phyloP scores from a whole-genome alignment of 2,329 filamentous ascomycete genomes.

The Sporothrix curviconia region DNA sequence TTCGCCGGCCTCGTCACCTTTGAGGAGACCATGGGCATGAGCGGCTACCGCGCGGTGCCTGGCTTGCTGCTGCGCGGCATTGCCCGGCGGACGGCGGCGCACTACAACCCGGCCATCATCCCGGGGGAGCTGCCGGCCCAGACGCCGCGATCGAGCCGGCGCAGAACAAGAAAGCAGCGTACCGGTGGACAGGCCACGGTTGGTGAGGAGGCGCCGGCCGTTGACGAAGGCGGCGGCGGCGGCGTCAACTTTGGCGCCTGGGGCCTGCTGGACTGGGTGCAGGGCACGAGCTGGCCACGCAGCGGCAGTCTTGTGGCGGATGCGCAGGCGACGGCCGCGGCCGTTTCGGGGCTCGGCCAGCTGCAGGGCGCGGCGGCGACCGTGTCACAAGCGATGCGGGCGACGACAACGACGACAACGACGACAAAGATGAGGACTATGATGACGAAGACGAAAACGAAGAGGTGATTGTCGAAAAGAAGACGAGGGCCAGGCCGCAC shows the following conservation, averaged over 20 bases:
- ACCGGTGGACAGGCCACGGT: neutral
- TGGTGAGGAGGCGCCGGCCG: no score
- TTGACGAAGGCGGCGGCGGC: conserved; percentile 14
- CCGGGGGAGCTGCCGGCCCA: no score
- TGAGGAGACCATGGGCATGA: conserved; percentile 61
- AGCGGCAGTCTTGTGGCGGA: conserved; percentile 44
- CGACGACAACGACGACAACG: neutral
- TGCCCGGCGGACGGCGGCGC: conserved; percentile 23
- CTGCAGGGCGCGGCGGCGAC: neutral
- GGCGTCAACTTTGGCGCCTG: conserved; percentile 55
- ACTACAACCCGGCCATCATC: no score
- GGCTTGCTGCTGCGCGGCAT: conserved; percentile 49
- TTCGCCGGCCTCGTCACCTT: conserved; percentile 56
- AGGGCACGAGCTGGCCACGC: conserved; percentile 48
- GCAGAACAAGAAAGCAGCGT: no score
- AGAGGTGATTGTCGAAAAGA: no score
- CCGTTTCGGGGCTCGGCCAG: neutral
- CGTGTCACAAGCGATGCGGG: neutral
- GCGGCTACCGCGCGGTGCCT: conserved; percentile 57
- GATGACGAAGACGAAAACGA: neutral
- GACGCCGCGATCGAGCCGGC: neutral
- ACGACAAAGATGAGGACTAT: neutral
- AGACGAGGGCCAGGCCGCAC: no score
- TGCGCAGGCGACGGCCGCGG: conserved; percentile 29
- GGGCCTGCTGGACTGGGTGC: conserved; percentile 56